phyloP scores from a whole-genome alignment of 306 rosid species.

The Psophocarpus tetragonolobus region DNA sequence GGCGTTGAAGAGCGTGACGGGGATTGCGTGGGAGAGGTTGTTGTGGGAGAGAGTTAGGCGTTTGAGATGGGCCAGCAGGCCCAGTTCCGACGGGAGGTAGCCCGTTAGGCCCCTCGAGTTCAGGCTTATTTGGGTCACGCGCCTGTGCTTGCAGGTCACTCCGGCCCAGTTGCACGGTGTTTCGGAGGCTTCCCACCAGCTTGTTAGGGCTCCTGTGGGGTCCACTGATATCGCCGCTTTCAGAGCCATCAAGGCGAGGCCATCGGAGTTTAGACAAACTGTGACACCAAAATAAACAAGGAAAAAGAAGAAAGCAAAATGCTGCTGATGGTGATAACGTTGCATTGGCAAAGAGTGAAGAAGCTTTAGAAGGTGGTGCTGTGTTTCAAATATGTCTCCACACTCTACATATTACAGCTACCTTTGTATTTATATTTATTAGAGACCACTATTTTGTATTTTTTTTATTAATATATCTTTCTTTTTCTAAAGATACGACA shows the following conservation, averaged over 20 bases:
- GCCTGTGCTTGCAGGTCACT: constrained; percentile 51
- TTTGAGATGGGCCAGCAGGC: constrained; percentile 53
- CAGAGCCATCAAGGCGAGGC: constrained; percentile 71
- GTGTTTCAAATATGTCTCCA: too few relatives aligned
- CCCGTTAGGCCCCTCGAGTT: constrained; percentile 53
- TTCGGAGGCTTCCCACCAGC: constrained; percentile 60
- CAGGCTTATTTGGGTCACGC: constrained; percentile 65
- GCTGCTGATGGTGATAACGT: neutral
- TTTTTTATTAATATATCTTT: too few relatives aligned
- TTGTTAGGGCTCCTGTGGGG: constrained; percentile 52
- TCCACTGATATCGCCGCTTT: constrained; percentile 77
- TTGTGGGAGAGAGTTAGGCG: constrained; percentile 63
- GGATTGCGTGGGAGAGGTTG: constrained; percentile 63
- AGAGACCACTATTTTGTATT: too few relatives aligned
- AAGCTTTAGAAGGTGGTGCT: too few relatives aligned
- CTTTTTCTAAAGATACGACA: too few relatives aligned
- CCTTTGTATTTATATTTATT: too few relatives aligned
- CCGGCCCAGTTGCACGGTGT: constrained; percentile 72
- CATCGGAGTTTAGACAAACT: constrained; percentile 61
- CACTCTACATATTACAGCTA: too few relatives aligned
- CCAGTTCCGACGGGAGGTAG: constrained; percentile 75
- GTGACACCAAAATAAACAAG: neutral
- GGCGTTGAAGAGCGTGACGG: constrained; percentile 58
- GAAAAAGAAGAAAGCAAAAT: neutral
- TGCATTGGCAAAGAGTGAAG: too few relatives aligned